A percentile compares a stretch with the other conserved stretches of the same genome.
phyloP scores from a whole-genome alignment of 2,329 filamentous ascomycete genomes.

The Fusarium lyarnte region DNA sequence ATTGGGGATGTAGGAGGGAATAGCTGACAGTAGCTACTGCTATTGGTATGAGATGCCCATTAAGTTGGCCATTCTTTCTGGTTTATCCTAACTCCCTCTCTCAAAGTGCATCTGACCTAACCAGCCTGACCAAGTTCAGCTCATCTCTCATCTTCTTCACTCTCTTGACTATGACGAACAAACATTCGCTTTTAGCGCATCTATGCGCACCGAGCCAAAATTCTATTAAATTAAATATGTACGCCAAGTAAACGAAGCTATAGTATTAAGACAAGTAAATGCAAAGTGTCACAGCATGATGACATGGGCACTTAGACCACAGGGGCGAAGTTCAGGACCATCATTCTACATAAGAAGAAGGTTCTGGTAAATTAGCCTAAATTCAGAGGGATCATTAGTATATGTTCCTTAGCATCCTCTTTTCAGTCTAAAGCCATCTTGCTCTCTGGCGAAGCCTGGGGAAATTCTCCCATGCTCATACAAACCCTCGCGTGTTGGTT shows the following conservation, averaged over 20 bases:
- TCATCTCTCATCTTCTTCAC: not conserved
- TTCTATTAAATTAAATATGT: not conserved
- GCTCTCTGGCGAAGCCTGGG: not conserved
- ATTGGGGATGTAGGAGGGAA: too few species aligned
- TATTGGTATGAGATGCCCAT: not conserved
- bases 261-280: not conserved
- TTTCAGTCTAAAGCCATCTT: not conserved
- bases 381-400: too few species aligned
- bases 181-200: not conserved
- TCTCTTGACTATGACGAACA: not conserved
- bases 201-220: fast-evolving
- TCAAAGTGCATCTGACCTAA: too few species aligned
- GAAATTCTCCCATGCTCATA: not conserved
- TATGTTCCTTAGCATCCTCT: not conserved
- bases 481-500: not conserved
- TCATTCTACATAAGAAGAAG: not conserved
- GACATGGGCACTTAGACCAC: too few species aligned
- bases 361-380: not conserved
- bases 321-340: too few species aligned
- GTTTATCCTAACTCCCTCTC: not conserved
- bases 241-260: not conserved
- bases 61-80: not conserved
- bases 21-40: not conserved
- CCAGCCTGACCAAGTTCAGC: too few species aligned
- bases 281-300: too few species aligned